Conservation (phyloP, 805 yeast species). For the Saccharomycopsis schoenii region DNA sequence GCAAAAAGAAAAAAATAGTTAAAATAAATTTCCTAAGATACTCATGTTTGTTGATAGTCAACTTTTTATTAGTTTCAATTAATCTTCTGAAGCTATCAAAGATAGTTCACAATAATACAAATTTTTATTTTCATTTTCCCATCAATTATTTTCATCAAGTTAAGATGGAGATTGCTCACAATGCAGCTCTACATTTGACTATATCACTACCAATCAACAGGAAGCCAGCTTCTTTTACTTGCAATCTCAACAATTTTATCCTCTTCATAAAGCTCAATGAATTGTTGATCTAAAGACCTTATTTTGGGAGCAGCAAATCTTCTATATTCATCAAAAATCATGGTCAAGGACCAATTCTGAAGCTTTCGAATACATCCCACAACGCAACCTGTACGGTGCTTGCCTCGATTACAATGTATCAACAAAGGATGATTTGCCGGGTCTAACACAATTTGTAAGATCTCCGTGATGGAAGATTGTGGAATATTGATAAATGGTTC, state of each 20-base stretch:
- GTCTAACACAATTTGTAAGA: conserved; percentile 69
- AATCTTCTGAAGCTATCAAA: no score
- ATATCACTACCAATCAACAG: conserved; percentile 52
- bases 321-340: conserved; percentile 93
- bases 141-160: no score
- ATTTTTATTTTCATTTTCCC: no score
- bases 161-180: no score
- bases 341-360: conserved; percentile 87
- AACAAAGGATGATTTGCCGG: conserved; percentile 87
- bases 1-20: no score
- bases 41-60: no score
- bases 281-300: conserved; percentile 90
- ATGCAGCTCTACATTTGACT: not conserved
- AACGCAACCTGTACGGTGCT: conserved; percentile 93
- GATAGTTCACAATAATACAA: no score
- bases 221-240: conserved; percentile 44
- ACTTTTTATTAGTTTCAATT: no score
- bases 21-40: no score
- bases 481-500: conserved; percentile 83
- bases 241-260: conserved; percentile 50
- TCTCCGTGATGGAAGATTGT: conserved; percentile 60
- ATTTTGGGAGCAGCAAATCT: conserved; percentile 93
- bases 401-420: conserved; percentile 93
- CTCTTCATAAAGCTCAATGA: conserved; percentile 82
- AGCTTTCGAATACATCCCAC: conserved; percentile 85